Evolutionary conservation across 345 rosid genomes (phyloP).

Genomic region (Lenwebbia sp.): DNA sequence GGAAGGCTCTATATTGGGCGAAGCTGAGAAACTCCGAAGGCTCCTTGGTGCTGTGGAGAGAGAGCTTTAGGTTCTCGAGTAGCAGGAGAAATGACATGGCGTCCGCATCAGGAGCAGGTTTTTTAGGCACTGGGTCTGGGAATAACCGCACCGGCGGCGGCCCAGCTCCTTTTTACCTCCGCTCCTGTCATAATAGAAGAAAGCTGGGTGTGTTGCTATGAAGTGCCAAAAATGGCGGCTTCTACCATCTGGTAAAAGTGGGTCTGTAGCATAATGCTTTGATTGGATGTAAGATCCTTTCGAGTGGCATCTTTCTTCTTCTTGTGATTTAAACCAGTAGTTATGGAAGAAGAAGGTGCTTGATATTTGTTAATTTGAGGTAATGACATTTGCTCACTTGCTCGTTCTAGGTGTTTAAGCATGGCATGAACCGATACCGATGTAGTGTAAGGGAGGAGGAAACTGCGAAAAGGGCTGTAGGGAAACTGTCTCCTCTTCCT

Average conservation of each 20-base stretch:
- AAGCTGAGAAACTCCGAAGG: conserved; percentile 14
- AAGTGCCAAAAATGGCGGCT: conserved; percentile 90
- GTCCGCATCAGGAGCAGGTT: conserved; percentile 17
- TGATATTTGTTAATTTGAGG: neutral
- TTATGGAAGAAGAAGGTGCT: neutral
- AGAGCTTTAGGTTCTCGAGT: conserved; percentile 9
- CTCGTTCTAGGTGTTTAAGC: neutral
- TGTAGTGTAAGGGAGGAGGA: conserved; percentile 64
- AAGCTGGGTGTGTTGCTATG: conserved; percentile 81
- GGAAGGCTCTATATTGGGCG: no score
- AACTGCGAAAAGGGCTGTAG: conserved; percentile 45
- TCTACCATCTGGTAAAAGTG: conserved; percentile 77
- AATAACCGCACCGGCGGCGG: conserved; percentile 30
- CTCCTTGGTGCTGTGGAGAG: conserved; percentile 22
- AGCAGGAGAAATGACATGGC: conserved; percentile 20
- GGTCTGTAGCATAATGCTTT: conserved; percentile 80
- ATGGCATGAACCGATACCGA: conserved; percentile 47
- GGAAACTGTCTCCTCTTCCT: conserved; percentile 33
- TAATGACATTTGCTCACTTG: neutral
- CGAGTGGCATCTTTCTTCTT: neutral
- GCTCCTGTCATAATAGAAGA: conserved; percentile 54
- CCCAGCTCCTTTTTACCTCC: conserved; percentile 25
- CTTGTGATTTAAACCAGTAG: neutral
- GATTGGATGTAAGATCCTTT: conserved; percentile 38
- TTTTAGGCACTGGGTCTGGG: conserved; percentile 11